Conservation (phyloP, 1,139 yeast species). For the Zygosaccharomyces sapae region DNA sequence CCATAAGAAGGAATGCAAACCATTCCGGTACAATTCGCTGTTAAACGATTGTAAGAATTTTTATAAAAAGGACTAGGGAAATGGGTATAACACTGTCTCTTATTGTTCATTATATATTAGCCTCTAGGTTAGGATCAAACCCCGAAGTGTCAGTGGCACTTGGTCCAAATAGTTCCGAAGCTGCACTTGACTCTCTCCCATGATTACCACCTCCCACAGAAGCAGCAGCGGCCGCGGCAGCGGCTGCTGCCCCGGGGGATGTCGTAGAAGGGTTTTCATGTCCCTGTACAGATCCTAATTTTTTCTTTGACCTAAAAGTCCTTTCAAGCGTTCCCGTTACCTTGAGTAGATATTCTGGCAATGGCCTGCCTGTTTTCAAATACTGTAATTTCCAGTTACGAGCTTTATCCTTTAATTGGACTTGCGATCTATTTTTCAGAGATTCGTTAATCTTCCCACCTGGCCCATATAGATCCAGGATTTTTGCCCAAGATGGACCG, state of each 20-base stretch:
- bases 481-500: slow-evolving; percentile 93
- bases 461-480: slow-evolving; percentile 81
- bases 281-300: slow-evolving; percentile 14
- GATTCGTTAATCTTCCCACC: slow-evolving; percentile 86
- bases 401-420: slow-evolving; percentile 92
- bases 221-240: not conserved
- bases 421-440: slow-evolving; percentile 79
- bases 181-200: slow-evolving; percentile 9
- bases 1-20: too few relatives aligned
- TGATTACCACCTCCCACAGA: not conserved
- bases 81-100: not conserved
- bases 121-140: slow-evolving; percentile 25
- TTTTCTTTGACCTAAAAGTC: slow-evolving; percentile 40
- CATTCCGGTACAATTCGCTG: too few relatives aligned
- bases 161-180: slow-evolving; percentile 17
- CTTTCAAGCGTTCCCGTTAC: slow-evolving; percentile 85
- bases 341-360: slow-evolving; percentile 71
- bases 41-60: not conserved
- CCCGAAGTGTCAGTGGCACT: slow-evolving; percentile 17
- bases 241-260: not conserved
- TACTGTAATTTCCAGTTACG: slow-evolving; percentile 89
- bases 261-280: slow-evolving; percentile 1
- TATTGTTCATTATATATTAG: slow-evolving; percentile 15
- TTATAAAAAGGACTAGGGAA: not conserved
- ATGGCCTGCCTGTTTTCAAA: slow-evolving; percentile 62